Conservation (phyloP, 495 filamentous ascomycete genomes). For the Tuber microsphaerosporum region DNA sequence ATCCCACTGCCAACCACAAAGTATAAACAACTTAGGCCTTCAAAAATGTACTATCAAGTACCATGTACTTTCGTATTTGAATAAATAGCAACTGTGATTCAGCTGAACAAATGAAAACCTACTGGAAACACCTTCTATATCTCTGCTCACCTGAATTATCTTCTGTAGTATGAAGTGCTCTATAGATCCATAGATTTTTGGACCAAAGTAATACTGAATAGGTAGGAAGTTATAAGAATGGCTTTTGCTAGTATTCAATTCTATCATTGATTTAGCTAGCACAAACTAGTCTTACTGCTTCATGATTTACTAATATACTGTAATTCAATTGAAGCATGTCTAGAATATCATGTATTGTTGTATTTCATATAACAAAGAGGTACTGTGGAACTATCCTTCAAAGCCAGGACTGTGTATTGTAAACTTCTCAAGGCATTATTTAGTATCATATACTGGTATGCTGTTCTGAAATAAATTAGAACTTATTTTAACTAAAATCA, state of each 20-base stretch:
- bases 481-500: no score
- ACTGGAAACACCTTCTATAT: constrained; percentile 4
- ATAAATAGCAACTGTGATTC: constrained; percentile 14
- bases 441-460: constrained; percentile 2
- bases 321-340: constrained; percentile 11
- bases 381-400: neutral
- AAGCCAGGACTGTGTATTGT: constrained; percentile 16
- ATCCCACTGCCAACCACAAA: constrained; percentile 14
- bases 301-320: neutral
- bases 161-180: constrained; percentile 6
- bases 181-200: constrained; percentile 2
- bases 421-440: neutral
- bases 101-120: constrained; percentile 16
- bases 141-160: neutral
- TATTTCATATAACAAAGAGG: constrained; percentile 13
- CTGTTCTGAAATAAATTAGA: neutral
- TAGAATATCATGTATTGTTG: constrained; percentile 5
- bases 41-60: constrained; percentile 18
- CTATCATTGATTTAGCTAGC: constrained; percentile 12
- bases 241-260: constrained; percentile 6
- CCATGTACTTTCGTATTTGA: constrained; percentile 18
- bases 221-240: constrained; percentile 14
- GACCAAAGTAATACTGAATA: constrained; percentile 7
- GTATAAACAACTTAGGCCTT: constrained; percentile 17
- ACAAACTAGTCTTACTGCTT: constrained; percentile 5